Base-by-base conservation (phyloP, 2,329 filamentous ascomycete species). In the Xylaria sp. region DNA sequence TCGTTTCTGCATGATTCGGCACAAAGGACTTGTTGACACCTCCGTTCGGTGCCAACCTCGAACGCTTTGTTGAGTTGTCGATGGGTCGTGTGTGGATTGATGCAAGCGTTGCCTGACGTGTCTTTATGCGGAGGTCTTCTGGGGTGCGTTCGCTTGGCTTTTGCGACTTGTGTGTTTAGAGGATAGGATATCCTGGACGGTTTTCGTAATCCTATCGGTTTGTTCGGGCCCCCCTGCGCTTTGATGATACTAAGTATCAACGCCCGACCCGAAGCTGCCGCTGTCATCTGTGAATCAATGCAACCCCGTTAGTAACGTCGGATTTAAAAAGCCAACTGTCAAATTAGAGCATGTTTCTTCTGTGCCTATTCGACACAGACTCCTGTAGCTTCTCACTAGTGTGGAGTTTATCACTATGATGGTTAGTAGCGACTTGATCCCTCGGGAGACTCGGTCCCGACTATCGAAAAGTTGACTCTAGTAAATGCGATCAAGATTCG, bases 1-100 rank as follows among this genome's bases (percentile, higher is more conserved):
- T 40, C 17, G 62, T 65, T 63, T 60, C 63, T 68, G 66, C 57
- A 65, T 44, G 36, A 60, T 62, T 66, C 63, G 66, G 63, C 59
- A 63, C 48, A 63, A 51, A 51, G 44, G 26, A 28, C 31, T 59
- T 38, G 59, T 38, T 51, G 44, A 46, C 15, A 42, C 20, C 20
- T 31, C 31, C 56, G 20, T 9, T 59, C 38, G 36, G 23, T 9
- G 23, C 20, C 36, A 40, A 20, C 15, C 26, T n/a, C 28, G 4
- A 33, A 53, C 4, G 31, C 33, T n/a, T 36, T 20, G 11, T 26
- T 17, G 49, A 31, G 26, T 17, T 53, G 28, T 54, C 31, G 11
- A 11, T 36, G 51, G 28, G n/a, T 36, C 51, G 15, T 53, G n/a
- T 7, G 49, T 53, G 26, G 49, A 26, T n/a, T 53, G 11, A 53